Base-by-base conservation (phyloP, 371 early-diverging fungal genomes). In the Mortierella sp. region DNA sequence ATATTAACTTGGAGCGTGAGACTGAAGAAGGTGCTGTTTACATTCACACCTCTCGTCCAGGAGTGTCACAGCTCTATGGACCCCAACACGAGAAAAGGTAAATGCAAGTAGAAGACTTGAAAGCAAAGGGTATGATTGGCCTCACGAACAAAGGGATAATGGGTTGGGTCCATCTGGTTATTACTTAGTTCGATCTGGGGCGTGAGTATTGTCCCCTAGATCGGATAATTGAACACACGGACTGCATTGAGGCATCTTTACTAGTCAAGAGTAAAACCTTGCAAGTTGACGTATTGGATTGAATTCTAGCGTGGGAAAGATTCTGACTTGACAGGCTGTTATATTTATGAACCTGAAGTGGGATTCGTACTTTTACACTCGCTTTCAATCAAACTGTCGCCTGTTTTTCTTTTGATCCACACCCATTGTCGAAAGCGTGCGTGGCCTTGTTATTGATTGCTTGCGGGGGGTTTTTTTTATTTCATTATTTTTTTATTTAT, bases 21-120 rank as follows among this genome's bases (percentile, higher is more conserved):
- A 91, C 92, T 61, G 97, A 96, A 42, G 93, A 94, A 53, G 90
- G 93, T 64, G 97, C 98, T 47, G 95, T 99, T 49, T 98, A 95
- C 86, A 98, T 99, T 82, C 96, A 97, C 87, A 98, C 97, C 57
- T 96, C 97, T 28, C 84, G 84, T 15, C 99, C 99, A 42, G 99
- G 99, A 83, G 91, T 98, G 31, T 96, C 97, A 53, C 90, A 93
- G 80, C 83, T 92, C 45, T 78, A 86, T 61, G 98, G 97, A 45
- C 96, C 96, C 66, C 93, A 94, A 86, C 90, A 93, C 13, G 40
- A 37, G 10, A 37, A 7, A 37, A 37, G 45, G 45, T 45, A 45
- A 45, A 15, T 37, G 19, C 42, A 37, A 13, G 10, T 7, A 37
- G 13, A 37, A 9, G 6, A 37, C 40, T 9, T 37, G 40, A 37